Base-by-base conservation (phyloP, 768 basidiomycete species). In the Cystobasidiopsis lactophilus region DNA sequence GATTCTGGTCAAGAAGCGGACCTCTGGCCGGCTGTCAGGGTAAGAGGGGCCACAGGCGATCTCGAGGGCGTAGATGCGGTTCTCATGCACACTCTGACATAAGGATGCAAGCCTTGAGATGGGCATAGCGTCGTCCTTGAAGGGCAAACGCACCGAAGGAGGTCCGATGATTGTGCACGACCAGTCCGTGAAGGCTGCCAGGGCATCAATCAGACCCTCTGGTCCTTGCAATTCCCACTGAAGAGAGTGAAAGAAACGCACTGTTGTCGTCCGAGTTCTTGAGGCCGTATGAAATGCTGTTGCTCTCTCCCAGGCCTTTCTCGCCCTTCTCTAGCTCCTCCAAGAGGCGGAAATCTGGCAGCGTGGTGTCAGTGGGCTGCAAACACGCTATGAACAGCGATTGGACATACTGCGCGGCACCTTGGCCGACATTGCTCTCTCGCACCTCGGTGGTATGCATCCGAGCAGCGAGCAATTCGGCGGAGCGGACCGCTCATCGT, bases 301-400 rank as follows among this genome's bases (percentile, higher is more conserved):
- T 52, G 38, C 7, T 41, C 35, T 95, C 91, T 58, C 91, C 91
- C 66, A 96, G 86, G 50, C 93, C 93, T 68, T 98, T 98, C 74
- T 98, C 93, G 63, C 93, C 93, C 69, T 96, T 95, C 68, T 98
- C 93, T 58, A 98, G 81, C 72, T 98, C 93, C 66, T 93, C 93
- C 37, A 98, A 77, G 21, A 96, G 77, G 47, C 84, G 77, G 72
- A 96, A 96, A 70, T 89, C 41, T 43, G 27, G 27, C 23, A 38
- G 37, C 37, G 37, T 19, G 37, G 19, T 11, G 37, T 24, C 41
- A 43, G n/a, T n/a, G n/a, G n/a, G n/a, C n/a, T n/a, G n/a, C n/a
- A n/a, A n/a, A n/a, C n/a, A n/a, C n/a, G n/a, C n/a, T n/a, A n/a
- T n/a, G n/a, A n/a, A n/a, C n/a, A n/a, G n/a, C n/a, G n/a, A n/a